Evolutionary conservation across 768 basidiomycete species (phyloP), one percentile per base, ranked within the genome.

Genomic region (Strobilomyces confusus): DNA sequence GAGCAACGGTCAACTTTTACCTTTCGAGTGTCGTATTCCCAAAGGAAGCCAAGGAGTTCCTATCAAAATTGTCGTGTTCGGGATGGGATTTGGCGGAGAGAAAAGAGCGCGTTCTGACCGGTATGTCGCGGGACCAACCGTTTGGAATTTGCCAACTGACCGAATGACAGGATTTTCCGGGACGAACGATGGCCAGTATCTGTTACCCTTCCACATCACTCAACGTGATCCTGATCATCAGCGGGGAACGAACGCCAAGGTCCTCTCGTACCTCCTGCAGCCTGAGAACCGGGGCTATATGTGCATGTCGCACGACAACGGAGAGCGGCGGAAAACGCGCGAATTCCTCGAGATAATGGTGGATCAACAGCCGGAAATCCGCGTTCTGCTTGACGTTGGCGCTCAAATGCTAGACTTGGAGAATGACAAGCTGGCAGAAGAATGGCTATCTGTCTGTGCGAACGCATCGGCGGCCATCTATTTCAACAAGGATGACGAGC

Each of bases 351-450:
- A 58, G 1, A 50, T 66, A 19, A 19, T 82, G 4, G 66, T 70
- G 9, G 20, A 52, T 1, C 70, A 77, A 54, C 46, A 49, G 1
- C 74, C 74, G 3, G 61, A 67, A 9, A 29, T 29, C 29, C 29
- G 29, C 29, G 29, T 29, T 9, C 29, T 29, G 9, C 29, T 29
- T 6, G 25, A 67, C 80, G 79, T 82, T 13, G 81, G 80, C 5
- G 80, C 80, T 0, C 80, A 82, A 56, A 77, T 82, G 44, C 19
- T 45, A 1, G 44, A 45, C 13, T 30, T 45, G 0, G 15, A 4
- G 8, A 36, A 36, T 7, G 15, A 17, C 1, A 7, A 36, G 34
- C 34, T 36, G 15, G 34, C 34, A 1, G 8, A 36, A 17, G 34
- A 2, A 17, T 36, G 34, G 34, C 15, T 36, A 36, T 3, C 14